A percentile compares a stretch with the other conserved stretches of the same genome.
Evolutionary conservation across 2,329 filamentous ascomycete genomes (phyloP).

Genomic region (Microdochium trichocladiopsis): DNA sequence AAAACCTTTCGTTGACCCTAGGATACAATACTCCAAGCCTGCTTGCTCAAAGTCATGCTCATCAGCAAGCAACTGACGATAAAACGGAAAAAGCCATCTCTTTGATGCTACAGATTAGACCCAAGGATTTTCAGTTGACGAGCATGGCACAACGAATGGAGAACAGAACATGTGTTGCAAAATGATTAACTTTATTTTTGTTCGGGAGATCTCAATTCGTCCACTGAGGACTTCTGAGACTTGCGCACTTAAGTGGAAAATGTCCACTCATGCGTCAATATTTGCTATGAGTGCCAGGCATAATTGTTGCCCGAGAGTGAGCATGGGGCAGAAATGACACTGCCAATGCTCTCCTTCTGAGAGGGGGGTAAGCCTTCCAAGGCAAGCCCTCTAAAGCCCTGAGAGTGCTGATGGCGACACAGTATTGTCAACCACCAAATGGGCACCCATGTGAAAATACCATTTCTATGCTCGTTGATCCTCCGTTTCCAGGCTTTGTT

Average conservation of each 20-base stretch:
- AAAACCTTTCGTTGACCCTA: too few relatives aligned
- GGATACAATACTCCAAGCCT: too few relatives aligned
- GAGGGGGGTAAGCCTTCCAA: neutral
- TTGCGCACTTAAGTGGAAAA: neutral
- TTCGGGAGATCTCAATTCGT: neutral
- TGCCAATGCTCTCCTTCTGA: neutral
- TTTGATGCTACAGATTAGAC: too few relatives aligned
- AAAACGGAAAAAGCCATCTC: too few relatives aligned
- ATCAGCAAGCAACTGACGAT: too few relatives aligned
- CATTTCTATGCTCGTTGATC: constrained; percentile 25
- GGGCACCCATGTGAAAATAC: constrained; percentile 22
- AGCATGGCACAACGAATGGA: too few relatives aligned
- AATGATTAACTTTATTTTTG: neutral
- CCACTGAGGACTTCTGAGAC: neutral
- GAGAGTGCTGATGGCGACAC: constrained; percentile 23
- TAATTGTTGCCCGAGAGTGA: neutral
- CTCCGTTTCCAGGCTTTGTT: constrained; percentile 15
- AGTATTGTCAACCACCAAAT: constrained; percentile 15
- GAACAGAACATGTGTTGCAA: too few relatives aligned
- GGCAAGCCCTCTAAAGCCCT: constrained; percentile 11
- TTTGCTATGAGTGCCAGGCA: neutral
- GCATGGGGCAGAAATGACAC: neutral
- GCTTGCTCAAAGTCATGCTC: too few relatives aligned
- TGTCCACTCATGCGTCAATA: neutral
- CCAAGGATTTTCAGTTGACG: too few relatives aligned